Conservation (phyloP, 1,139 yeast species). For the Taphrina communis region DNA sequence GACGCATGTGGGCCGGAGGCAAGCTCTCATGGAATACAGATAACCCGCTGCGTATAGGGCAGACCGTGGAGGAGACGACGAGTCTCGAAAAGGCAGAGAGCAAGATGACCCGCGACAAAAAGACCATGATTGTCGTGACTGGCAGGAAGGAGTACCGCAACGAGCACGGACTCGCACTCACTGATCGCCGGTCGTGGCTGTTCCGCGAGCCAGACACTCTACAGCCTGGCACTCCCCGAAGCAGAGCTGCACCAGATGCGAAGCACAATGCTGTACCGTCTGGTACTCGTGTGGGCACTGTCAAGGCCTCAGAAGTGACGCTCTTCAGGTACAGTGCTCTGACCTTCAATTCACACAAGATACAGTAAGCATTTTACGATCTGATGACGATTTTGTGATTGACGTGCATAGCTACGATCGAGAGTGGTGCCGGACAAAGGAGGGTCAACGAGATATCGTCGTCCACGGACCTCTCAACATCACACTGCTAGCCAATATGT, state of each 20-base stretch:
- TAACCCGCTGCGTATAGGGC: slow-evolving; percentile 54
- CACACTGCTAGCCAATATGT: slow-evolving; percentile 25
- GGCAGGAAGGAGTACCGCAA: slow-evolving; percentile 48
- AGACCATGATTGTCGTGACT: slow-evolving; percentile 49
- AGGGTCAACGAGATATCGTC: slow-evolving; percentile 65
- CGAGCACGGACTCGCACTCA: slow-evolving; percentile 40
- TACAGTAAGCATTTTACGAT: slow-evolving; percentile 60
- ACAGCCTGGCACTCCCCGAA: neutral
- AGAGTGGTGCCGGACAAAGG: slow-evolving; percentile 50
- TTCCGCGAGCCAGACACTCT: slow-evolving; percentile 27
- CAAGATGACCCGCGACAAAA: slow-evolving; percentile 43
- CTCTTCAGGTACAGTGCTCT: slow-evolving; percentile 71
- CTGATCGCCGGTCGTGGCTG: slow-evolving; percentile 37
- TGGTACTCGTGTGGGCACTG: slow-evolving; percentile 24
- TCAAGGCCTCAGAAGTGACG: slow-evolving; percentile 44
- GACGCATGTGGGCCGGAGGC: slow-evolving; percentile 88
- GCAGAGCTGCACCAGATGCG: neutral
- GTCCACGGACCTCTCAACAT: slow-evolving; percentile 76
- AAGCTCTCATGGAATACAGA: slow-evolving; percentile 55
- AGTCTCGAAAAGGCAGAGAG: slow-evolving; percentile 45
- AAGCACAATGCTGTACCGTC: neutral
- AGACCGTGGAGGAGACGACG: slow-evolving; percentile 48
- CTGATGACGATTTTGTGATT: neutral
- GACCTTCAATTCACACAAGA: slow-evolving; percentile 78
- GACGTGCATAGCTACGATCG: slow-evolving; percentile 15